A percentile compares a stretch with the other conserved stretches of the same genome.
Evolutionary conservation across 2,329 filamentous ascomycete species (phyloP).

Genomic region (Claviceps africana): DNA sequence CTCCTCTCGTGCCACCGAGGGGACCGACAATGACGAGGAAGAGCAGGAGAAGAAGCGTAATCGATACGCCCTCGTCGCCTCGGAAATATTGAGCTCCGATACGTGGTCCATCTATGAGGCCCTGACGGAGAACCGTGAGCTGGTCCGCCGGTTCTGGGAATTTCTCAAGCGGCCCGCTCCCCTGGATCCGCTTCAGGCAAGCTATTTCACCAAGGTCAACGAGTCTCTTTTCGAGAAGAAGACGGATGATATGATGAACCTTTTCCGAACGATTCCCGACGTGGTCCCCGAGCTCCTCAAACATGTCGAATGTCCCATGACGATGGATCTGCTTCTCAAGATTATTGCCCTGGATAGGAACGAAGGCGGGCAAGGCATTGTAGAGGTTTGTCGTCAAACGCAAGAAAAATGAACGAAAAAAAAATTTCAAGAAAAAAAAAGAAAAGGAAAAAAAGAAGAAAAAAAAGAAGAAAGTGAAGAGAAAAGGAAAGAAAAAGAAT

Average conservation of each 20-base stretch:
- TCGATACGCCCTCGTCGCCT: constrained; percentile 85
- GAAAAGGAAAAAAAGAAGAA: neutral
- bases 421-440: no score
- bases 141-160: constrained; percentile 76
- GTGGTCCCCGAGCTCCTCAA: constrained; percentile 75
- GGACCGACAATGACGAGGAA: constrained; percentile 42
- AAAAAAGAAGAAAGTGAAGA: neutral
- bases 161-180: constrained; percentile 76
- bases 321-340: constrained; percentile 94
- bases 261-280: constrained; percentile 71
- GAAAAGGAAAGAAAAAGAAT: neutral
- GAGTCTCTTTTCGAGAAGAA: constrained; percentile 96
- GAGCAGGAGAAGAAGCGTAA: constrained; percentile 82
- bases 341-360: constrained; percentile 92
- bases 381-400: constrained; percentile 52
- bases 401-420: no score
- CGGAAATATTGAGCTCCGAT: constrained; percentile 86
- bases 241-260: constrained; percentile 88
- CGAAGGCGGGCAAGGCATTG: constrained; percentile 80
- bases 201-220: constrained; percentile 98
- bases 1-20: constrained; percentile 35
- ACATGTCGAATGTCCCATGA: constrained; percentile 93
- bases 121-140: constrained; percentile 67
- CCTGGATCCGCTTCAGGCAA: constrained; percentile 82
- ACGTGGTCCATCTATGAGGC: constrained; percentile 95